Evolutionary conservation across 306 rosid genomes (phyloP), one percentile per base, ranked within the genome.

Genomic region (Crotalaria pallida): DNA sequence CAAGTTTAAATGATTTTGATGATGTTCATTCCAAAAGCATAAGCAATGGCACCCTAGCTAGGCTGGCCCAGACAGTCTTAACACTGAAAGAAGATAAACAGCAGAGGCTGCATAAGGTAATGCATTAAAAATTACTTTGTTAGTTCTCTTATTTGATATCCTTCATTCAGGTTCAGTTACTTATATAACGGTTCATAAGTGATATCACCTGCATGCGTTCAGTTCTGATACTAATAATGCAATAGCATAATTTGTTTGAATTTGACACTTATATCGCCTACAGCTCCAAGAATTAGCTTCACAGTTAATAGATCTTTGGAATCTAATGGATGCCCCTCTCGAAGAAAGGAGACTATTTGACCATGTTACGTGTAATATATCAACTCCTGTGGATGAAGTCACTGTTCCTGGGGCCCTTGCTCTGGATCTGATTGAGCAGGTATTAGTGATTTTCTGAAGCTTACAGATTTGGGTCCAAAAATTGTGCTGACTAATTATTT

Each of bases 201-300:
- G 19, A 18, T 58, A 49, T 70, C 26, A 43, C 38, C 34, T 70
- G 33, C n/a, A 21, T 26, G 29, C 18, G 29, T 41, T 61, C 2
- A 5, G 3, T 50, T 47, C 51, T 62, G 24, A 24, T 9, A 50
- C 24, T 36, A 53, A 51, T 67, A 16, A 43, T 64, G n/a, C 36
- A 40, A 41, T 40, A 5, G 0, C 4, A 41, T 12, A 12, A 41
- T 8, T 34, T 41, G 3, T 53, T 29, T 57, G 59, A 79, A 58
- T 76, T 71, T 70, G 15, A 47, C 50, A 4, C 43, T 7, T 48
- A 29, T 66, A 6, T 4, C 36, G 7, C 36, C 43, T 58, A 26
- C 61, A 92, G 98, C 98, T 92, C 61, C 98, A 92, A 88, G 96
- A 89, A 61, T 79, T 87, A 45, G 96, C 96, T 63, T 81, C 96